A percentile compares a stretch with the other conserved stretches of the same genome.
Conservation (phyloP, 2,329 filamentous ascomycete genomes). For the Penicillium sp. region DNA sequence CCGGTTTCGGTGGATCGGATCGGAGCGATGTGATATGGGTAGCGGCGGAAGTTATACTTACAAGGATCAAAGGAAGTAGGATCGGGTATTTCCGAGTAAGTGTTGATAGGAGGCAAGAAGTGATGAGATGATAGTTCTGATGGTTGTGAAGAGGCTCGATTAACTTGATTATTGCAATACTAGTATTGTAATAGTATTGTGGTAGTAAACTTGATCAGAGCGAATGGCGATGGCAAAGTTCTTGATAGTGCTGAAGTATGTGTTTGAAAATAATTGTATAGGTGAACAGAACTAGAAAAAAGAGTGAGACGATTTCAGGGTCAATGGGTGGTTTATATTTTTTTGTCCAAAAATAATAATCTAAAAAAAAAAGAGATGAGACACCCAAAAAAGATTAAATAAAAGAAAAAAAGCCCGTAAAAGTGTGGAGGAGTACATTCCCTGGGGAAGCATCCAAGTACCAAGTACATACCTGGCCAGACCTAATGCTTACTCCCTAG, state of each 20-base stretch:
- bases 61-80: conserved; percentile 1
- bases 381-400: background rate
- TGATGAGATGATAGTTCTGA: background rate
- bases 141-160: background rate
- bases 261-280: background rate
- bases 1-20: conserved; percentile 13
- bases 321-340: conserved; percentile 4
- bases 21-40: conserved; percentile 15
- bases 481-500: conserved; percentile 2
- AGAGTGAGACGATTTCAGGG: background rate
- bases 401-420: conserved; percentile 7
- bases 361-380: background rate
- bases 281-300: background rate
- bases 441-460: conserved; percentile 14
- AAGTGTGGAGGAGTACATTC: conserved; percentile 22
- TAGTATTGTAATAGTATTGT: background rate
- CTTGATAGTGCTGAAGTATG: background rate
- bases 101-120: background rate
- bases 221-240: background rate
- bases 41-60: conserved; percentile 8
- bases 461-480: conserved; percentile 14
- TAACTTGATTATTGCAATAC: background rate
- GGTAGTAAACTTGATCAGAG: background rate
- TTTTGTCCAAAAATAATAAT: background rate
- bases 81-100: background rate